Percentiles rank a stretch among this genome's conserved stretches.
Conservation (phyloP, 192 early-diverging fungal species). For the Coemansia sp. region DNA sequence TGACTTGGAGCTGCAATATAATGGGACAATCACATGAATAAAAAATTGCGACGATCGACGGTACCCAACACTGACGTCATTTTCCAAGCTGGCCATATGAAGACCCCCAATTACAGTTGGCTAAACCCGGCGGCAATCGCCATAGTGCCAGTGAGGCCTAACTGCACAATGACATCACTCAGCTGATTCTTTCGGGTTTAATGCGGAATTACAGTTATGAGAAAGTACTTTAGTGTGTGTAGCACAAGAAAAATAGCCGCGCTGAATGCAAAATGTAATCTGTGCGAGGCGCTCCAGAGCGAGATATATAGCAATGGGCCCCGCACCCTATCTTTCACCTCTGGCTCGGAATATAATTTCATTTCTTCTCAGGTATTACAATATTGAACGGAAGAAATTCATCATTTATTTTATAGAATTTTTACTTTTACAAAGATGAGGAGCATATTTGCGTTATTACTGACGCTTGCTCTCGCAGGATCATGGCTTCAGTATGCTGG, state of each 20-base stretch:
- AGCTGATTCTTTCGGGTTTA: not conserved
- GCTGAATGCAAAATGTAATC: not conserved
- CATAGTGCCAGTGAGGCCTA: not conserved
- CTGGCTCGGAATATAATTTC: not conserved
- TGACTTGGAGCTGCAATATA: not conserved
- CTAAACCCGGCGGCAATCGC: not conserved
- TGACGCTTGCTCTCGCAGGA: not conserved
- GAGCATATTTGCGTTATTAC: not conserved
- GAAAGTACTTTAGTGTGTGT: not conserved
- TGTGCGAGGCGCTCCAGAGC: slow-evolving; percentile 2
- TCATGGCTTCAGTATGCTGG: not conserved
- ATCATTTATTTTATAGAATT: not conserved
- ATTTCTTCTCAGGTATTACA: not conserved
- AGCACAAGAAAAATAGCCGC: slow-evolving; percentile 2
- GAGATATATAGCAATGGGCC: not conserved
- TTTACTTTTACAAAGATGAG: not conserved
- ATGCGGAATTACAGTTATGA: not conserved
- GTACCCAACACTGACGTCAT: not conserved
- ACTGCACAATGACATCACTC: not conserved
- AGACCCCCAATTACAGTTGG: not conserved
- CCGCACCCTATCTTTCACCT: not conserved
- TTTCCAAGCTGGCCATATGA: not conserved
- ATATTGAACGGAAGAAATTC: not conserved
- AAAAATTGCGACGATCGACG: not conserved
- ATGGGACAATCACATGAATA: not conserved